Conservation (phyloP, 2,329 filamentous ascomycete genomes). For the Alternaria longipes region DNA sequence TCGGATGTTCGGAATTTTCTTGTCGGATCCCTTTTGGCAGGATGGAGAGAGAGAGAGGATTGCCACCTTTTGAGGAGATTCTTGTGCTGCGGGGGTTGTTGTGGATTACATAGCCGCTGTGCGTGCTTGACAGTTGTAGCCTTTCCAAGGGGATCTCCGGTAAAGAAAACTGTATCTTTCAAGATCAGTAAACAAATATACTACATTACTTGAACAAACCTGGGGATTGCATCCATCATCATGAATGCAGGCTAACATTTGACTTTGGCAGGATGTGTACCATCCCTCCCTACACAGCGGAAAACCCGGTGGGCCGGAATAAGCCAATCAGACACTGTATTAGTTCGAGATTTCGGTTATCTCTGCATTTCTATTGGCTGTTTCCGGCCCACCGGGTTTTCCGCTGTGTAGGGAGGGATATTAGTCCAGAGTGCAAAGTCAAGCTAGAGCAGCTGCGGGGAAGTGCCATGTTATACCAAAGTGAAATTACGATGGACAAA, state of each 20-base stretch:
- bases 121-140: conserved; percentile 35
- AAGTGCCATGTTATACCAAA: conserved; percentile 9
- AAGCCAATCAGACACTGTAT: too few species aligned
- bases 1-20: conserved; percentile 18
- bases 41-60: conserved; percentile 9
- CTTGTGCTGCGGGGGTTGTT: conserved; percentile 32
- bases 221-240: neutral
- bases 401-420: too few species aligned
- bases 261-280: neutral
- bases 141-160: conserved; percentile 38
- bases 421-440: neutral
- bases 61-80: conserved; percentile 23
- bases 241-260: neutral
- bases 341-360: too few species aligned
- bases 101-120: conserved; percentile 40
- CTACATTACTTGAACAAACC: conserved; percentile 27
- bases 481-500: conserved; percentile 19
- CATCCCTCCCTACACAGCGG: too few species aligned
- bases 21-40: conserved; percentile 29
- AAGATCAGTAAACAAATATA: conserved; percentile 41
- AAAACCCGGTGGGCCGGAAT: too few species aligned
- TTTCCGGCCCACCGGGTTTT: too few species aligned
- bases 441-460: neutral
- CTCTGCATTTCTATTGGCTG: too few species aligned
- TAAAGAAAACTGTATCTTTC: conserved; percentile 18